A percentile compares a stretch with the other conserved stretches of the same genome.
phyloP scores from a whole-genome alignment of 148 eudicot genomes.

The Rhododendron ovatum region DNA sequence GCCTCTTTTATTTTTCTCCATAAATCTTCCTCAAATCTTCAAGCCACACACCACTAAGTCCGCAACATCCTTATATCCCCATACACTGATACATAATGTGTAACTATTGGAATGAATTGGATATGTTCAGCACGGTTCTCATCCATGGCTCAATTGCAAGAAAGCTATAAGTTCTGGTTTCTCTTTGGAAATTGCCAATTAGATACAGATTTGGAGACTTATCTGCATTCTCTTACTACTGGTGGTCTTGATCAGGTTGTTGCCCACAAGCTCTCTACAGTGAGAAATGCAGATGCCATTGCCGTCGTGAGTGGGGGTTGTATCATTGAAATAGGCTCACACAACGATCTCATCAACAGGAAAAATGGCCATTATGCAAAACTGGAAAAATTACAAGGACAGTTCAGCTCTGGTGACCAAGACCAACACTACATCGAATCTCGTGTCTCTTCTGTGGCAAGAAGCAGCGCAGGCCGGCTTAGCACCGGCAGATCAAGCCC shows the following conservation, averaged over 20 bases:
- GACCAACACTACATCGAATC: slow-evolving; percentile 23
- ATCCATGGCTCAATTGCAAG: neutral
- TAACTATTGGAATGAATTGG: neutral
- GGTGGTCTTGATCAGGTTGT: slow-evolving; percentile 47
- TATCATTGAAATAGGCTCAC: slow-evolving; percentile 67
- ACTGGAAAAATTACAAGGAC: slow-evolving; percentile 71
- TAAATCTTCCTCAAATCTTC: neutral
- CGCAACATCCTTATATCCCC: neutral
- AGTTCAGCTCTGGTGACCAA: slow-evolving; percentile 41
- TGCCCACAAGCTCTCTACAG: slow-evolving; percentile 90
- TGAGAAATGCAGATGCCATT: slow-evolving; percentile 76
- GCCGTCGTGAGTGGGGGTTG: slow-evolving; percentile 61
- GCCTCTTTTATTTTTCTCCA: neutral
- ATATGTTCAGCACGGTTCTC: neutral
- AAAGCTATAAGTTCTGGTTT: neutral
- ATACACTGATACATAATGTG: neutral
- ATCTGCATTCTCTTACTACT: neutral
- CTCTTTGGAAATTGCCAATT: neutral
- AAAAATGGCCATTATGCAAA: slow-evolving; percentile 62
- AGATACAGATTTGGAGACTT: neutral
- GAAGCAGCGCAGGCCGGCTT: slow-evolving; percentile 49
- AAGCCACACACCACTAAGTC: neutral
- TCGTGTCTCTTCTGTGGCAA: slow-evolving; percentile 34
- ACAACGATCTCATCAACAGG: slow-evolving; percentile 46
- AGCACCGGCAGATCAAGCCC: slow-evolving; percentile 66